A percentile compares a stretch with the other conserved stretches of the same genome.
Conservation (phyloP, 2,329 filamentous ascomycete genomes). For the Pestalotiopsis sp. region DNA sequence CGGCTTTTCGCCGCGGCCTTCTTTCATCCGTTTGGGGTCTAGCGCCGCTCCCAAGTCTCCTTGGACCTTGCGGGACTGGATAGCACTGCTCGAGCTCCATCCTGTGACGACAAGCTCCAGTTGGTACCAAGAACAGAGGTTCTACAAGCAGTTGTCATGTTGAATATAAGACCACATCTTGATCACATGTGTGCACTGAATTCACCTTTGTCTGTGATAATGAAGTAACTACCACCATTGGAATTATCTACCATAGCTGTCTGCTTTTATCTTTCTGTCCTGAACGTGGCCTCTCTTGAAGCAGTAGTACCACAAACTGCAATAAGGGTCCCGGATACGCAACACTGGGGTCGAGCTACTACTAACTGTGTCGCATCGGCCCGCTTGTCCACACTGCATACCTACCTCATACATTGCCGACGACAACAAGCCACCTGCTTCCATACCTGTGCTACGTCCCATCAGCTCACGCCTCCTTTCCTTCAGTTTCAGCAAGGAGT, state of each 20-base stretch:
- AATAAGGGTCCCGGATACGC: slow-evolving; percentile 1
- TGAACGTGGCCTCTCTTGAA: not conserved
- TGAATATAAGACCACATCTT: not conserved
- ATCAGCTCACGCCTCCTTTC: not conserved
- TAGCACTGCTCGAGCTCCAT: slow-evolving; percentile 2
- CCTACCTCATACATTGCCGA: not conserved
- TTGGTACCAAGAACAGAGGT: not conserved
- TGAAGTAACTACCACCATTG: fast-evolving
- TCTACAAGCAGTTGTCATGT: not conserved
- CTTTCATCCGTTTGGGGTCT: slow-evolving; percentile 13
- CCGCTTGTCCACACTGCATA: slow-evolving; percentile 12
- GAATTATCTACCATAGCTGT: not conserved
- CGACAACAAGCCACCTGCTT: not conserved
- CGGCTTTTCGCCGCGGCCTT: not conserved
- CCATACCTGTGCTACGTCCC: slow-evolving; percentile 2
- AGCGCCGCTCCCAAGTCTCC: slow-evolving; percentile 6
- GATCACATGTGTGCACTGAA: not conserved
- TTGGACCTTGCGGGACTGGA: slow-evolving; percentile 16
- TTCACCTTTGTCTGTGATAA: not conserved
- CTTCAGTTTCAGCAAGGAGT: not conserved
- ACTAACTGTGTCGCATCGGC: slow-evolving; percentile 8
- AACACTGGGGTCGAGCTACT: slow-evolving; percentile 3
- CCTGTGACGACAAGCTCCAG: slow-evolving; percentile 11
- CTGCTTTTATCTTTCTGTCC: not conserved
- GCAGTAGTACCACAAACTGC: not conserved